Conservation (phyloP, 1,284 basidiomycete genomes). For the Trichosporon sp. region DNA sequence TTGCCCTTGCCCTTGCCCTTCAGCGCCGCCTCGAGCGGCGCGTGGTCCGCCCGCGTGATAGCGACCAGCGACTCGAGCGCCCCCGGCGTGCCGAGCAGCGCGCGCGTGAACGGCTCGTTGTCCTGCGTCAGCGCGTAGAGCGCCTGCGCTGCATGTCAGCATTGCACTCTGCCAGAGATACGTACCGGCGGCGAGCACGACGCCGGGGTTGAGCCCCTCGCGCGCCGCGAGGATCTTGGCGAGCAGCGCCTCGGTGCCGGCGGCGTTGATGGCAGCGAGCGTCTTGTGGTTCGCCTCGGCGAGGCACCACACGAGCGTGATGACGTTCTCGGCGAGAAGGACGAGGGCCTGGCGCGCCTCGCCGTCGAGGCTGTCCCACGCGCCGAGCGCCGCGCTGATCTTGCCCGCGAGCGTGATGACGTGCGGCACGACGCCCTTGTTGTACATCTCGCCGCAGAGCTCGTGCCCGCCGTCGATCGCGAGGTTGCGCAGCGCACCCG, state of each 20-base stretch:
- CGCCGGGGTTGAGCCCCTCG: constrained; percentile 61
- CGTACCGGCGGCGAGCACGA: constrained; percentile 72
- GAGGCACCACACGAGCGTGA: constrained; percentile 86
- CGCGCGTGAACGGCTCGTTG: constrained; percentile 63
- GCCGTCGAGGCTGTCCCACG: background rate
- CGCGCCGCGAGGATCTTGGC: constrained; percentile 73
- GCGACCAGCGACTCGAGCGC: constrained; percentile 68
- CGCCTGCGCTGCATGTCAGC: constrained; percentile 64
- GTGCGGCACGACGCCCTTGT: constrained; percentile 78
- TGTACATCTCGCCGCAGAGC: constrained; percentile 92
- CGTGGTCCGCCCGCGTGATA: constrained; percentile 56
- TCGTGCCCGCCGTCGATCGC: constrained; percentile 91
- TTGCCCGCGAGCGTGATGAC: constrained; percentile 41
- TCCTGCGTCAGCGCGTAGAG: constrained; percentile 86
- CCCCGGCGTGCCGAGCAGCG: constrained; percentile 59
- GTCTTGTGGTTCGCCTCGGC: constrained; percentile 81
- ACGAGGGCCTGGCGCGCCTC: constrained; percentile 68
- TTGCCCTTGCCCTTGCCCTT: constrained; percentile 52
- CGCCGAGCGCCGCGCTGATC: constrained; percentile 19
- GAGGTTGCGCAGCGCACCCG: constrained; percentile 78
- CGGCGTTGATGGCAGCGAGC: constrained; percentile 74
- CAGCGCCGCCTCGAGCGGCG: constrained; percentile 27
- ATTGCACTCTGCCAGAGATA: background rate
- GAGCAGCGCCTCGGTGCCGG: constrained; percentile 69
- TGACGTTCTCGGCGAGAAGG: constrained; percentile 81